Conservation (phyloP, 2,329 filamentous ascomycete species). For the Sclerotinia subarctica region DNA sequence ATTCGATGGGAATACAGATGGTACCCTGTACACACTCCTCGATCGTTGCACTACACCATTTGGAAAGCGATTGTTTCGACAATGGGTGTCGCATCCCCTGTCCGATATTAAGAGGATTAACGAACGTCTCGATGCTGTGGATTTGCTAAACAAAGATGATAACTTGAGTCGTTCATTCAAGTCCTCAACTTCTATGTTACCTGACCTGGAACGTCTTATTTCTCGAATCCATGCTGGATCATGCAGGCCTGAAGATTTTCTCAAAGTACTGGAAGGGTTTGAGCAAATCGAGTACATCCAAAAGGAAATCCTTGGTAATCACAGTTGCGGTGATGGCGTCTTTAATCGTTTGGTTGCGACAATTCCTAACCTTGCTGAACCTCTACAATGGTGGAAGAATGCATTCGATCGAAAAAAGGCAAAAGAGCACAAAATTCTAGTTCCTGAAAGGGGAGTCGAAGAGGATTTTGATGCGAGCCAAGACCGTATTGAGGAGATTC, state of each 20-base stretch:
- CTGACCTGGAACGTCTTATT: constrained; percentile 89
- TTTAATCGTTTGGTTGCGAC: constrained; percentile 77
- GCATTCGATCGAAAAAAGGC: constrained; percentile 85
- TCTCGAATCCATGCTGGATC: constrained; percentile 89
- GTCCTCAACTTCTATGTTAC: constrained; percentile 83
- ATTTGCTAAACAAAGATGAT: constrained; percentile 81
- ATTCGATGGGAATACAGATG: constrained; percentile 78
- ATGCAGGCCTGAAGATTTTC: constrained; percentile 90
- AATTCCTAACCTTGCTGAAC: constrained; percentile 79
- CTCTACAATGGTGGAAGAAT: constrained; percentile 80
- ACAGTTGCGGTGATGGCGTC: constrained; percentile 74
- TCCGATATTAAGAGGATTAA: constrained; percentile 87
- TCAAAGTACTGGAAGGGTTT: constrained; percentile 90
- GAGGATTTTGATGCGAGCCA: constrained; percentile 87
- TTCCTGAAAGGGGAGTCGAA: constrained; percentile 84
- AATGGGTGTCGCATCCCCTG: constrained; percentile 96
- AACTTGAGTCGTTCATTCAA: constrained; percentile 83
- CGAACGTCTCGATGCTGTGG: constrained; percentile 88
- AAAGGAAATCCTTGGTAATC: constrained; percentile 71
- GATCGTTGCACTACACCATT: constrained; percentile 96
- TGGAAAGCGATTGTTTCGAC: constrained; percentile 90
- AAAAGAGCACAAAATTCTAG: constrained; percentile 73
- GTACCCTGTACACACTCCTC: constrained; percentile 84
- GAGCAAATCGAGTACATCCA: constrained; percentile 92
- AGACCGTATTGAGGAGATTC: constrained; percentile 70